Percentiles rank a stretch among this genome's conserved stretches.
Conservation (phyloP, 352 stramenopile species). For the Peronospora destructor region DNA sequence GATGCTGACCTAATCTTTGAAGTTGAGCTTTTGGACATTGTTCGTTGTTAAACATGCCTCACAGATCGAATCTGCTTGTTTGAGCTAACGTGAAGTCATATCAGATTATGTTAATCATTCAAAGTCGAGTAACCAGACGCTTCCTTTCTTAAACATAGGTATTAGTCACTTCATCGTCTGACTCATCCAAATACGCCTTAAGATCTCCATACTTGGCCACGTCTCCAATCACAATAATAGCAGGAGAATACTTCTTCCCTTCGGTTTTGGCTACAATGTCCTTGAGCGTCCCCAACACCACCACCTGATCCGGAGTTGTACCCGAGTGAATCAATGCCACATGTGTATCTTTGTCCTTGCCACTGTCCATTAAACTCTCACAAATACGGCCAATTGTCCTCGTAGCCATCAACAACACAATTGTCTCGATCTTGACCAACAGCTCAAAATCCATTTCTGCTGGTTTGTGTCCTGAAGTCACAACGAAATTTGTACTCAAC, state of each 20-base stretch:
- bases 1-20: constrained; percentile 92
- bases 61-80: constrained; percentile 5
- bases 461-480: constrained; percentile 60
- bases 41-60: constrained; percentile 21
- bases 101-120: constrained; percentile 4
- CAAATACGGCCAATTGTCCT: constrained; percentile 46
- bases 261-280: constrained; percentile 44
- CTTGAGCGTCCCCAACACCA: constrained; percentile 40
- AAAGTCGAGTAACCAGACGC: not conserved
- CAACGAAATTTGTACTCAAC: constrained; percentile 53
- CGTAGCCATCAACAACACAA: constrained; percentile 56
- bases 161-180: constrained; percentile 29
- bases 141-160: constrained; percentile 21
- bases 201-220: constrained; percentile 55
- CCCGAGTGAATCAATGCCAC: constrained; percentile 58
- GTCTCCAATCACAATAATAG: constrained; percentile 57
- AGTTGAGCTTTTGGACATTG: constrained; percentile 88
- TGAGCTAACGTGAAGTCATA: constrained; percentile 9
- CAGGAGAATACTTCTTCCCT: constrained; percentile 57
- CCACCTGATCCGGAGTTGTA: constrained; percentile 49
- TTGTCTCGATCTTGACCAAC: constrained; percentile 44
- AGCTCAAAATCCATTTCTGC: constrained; percentile 54
- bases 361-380: constrained; percentile 34
- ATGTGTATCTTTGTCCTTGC: constrained; percentile 33
- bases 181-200: constrained; percentile 49